Conservation (phyloP, 371 early-diverging fungal genomes). For the Mucor plumbeus region DNA sequence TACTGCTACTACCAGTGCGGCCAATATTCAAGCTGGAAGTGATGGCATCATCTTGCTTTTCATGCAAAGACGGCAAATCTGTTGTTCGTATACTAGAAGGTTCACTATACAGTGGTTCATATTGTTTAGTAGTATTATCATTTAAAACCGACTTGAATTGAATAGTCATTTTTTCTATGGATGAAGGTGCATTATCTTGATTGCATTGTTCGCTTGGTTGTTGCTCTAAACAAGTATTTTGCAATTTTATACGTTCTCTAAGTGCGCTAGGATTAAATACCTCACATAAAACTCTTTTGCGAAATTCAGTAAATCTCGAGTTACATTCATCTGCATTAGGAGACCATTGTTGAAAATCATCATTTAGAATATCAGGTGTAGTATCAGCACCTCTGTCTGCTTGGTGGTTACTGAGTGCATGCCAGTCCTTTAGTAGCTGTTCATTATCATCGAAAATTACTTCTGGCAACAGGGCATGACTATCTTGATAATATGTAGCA, state of each 20-base stretch:
- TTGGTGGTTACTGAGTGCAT: not conserved
- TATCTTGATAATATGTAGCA: slow-evolving; percentile 23
- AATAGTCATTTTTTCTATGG: slow-evolving; percentile 5
- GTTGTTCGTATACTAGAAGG: not conserved
- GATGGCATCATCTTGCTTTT: not conserved
- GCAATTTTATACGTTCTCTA: slow-evolving; percentile 49
- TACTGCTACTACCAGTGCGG: not conserved
- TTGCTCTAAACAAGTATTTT: slow-evolving; percentile 17
- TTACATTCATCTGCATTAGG: slow-evolving; percentile 23
- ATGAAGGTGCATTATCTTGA: not conserved
- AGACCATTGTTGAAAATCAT: slow-evolving; percentile 45
- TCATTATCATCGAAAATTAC: slow-evolving; percentile 76
- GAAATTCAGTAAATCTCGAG: slow-evolving; percentile 37
- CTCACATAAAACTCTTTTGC: slow-evolving; percentile 70
- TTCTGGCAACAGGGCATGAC: slow-evolving; percentile 45
- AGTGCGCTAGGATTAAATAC: slow-evolving; percentile 71
- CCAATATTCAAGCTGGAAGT: not conserved
- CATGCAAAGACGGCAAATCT: not conserved
- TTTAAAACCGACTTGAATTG: slow-evolving; percentile 10
- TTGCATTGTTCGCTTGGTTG: not conserved
- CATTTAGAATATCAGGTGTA: slow-evolving; percentile 4
- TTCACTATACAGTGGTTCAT: not conserved
- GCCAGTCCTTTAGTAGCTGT: slow-evolving; percentile 71
- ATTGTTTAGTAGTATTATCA: slow-evolving; percentile 5
- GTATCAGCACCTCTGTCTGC: not conserved